These are phyloP conservation scores for Daldinia eschscholtzii DNA, from an alignment of 2,329 filamentous ascomycete genomes.

Conservation along the genomic window DNA sequence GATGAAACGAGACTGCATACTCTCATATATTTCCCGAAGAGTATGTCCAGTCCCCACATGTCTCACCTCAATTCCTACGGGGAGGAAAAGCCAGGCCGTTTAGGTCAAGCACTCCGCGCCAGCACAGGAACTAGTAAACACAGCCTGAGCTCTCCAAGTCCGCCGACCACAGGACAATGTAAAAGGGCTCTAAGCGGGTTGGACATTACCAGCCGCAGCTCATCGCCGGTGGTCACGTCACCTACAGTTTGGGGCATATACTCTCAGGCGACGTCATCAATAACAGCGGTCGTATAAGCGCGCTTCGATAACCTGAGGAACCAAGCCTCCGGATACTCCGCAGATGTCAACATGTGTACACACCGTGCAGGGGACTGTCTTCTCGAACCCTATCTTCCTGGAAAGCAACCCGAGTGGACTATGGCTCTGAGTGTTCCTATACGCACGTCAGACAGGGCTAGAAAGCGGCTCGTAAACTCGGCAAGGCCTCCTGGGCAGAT, in stretches of 20 bases:
- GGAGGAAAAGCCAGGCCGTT: slow-evolving; percentile 22
- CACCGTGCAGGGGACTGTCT: not conserved
- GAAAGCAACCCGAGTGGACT: not conserved
- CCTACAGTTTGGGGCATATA: slow-evolving; percentile 15
- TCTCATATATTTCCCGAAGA: slow-evolving; percentile 25
- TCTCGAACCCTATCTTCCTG: not conserved
- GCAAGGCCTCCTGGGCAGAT: slow-evolving; percentile 12
- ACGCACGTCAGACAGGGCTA: slow-evolving; percentile 1
- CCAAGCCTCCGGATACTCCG: not conserved
- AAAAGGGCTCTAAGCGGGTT: slow-evolving; percentile 3
- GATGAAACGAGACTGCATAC: slow-evolving; percentile 29
- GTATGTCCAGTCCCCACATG: slow-evolving; percentile 28
- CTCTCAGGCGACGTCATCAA: slow-evolving; percentile 15
- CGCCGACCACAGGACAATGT: slow-evolving; percentile 3
- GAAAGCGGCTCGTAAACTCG: slow-evolving; percentile 2
- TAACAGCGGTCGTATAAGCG: not conserved
- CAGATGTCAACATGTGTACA: not conserved
- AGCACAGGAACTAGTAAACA: slow-evolving; percentile 18
- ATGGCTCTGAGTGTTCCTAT: slow-evolving; percentile 2
- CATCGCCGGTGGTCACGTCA: slow-evolving; percentile 1
- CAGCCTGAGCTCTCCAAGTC: slow-evolving; percentile 3
- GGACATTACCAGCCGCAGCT: not conserved
- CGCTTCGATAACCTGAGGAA: not conserved
- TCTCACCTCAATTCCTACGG: slow-evolving; percentile 34
- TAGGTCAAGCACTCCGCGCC: not conserved